Evolutionary conservation across 1,284 basidiomycete genomes (phyloP).

Genomic region (Marasmius tenuissimus): DNA sequence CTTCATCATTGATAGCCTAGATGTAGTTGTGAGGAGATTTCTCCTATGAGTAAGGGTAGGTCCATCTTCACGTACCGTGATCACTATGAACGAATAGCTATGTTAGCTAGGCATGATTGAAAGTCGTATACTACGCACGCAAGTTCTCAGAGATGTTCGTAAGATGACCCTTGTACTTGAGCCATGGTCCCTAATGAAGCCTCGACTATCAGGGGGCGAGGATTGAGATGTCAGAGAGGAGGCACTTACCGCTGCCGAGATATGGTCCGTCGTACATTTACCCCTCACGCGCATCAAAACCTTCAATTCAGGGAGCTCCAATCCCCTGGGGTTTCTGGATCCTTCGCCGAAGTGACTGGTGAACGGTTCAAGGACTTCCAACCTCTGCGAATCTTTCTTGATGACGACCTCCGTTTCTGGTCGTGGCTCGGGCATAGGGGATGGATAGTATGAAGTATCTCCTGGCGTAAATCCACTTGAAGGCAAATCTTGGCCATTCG

Average conservation of each 20-base stretch:
- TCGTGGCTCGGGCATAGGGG: conserved; percentile 72
- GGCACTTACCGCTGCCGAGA: conserved; percentile 81
- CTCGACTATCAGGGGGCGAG: conserved; percentile 5
- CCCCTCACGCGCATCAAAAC: conserved; percentile 92
- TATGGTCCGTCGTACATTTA: conserved; percentile 99
- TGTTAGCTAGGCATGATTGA: background rate
- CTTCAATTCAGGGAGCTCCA: conserved; percentile 82
- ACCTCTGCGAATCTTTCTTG: conserved; percentile 75
- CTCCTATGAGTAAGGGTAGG: conserved; percentile 17
- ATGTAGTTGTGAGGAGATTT: background rate
- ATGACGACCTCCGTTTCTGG: conserved; percentile 84
- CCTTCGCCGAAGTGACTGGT: conserved; percentile 67
- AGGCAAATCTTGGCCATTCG: conserved; percentile 85
- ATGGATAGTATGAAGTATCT: conserved; percentile 79
- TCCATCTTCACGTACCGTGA: conserved; percentile 33
- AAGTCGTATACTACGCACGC: conserved; percentile 47
- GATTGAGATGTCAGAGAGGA: background rate
- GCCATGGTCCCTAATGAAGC: conserved; percentile 79
- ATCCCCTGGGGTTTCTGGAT: conserved; percentile 47
- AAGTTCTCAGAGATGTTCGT: conserved; percentile 97
- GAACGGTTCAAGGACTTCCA: conserved; percentile 91
- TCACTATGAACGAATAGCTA: conserved; percentile 26
- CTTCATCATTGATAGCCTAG: conserved; percentile 89
- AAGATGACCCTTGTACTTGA: conserved; percentile 97
- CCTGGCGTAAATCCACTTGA: conserved; percentile 82